Conservation (phyloP, 768 basidiomycete genomes). For the Psilocybe cubensis region DNA sequence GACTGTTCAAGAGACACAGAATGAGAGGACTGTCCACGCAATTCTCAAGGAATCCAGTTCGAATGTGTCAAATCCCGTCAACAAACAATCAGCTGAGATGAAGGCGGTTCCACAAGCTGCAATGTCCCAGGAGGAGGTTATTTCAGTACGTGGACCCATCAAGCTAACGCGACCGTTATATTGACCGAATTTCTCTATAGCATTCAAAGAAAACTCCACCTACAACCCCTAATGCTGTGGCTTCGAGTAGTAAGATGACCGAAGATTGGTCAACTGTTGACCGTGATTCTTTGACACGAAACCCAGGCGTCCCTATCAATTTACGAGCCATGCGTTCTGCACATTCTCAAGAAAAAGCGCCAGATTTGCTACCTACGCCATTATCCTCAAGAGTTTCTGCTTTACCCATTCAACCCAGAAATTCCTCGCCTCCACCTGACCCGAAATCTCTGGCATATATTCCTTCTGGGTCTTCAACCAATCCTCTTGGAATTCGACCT, state of each 20-base stretch:
- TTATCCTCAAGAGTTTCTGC: not conserved
- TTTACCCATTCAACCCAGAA: not conserved
- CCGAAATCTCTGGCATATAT: conserved; percentile 41
- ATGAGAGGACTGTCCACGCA: no score
- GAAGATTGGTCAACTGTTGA: not conserved
- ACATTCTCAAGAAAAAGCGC: conserved; percentile 6
- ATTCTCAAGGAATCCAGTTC: no score
- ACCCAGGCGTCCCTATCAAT: not conserved
- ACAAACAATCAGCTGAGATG: not conserved
- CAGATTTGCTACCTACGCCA: not conserved
- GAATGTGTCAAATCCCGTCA: no score
- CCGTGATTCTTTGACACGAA: conserved; percentile 5
- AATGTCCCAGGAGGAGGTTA: conserved; percentile 8
- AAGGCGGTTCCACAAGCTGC: not conserved
- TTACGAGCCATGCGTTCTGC: conserved; percentile 9
- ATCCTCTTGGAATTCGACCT: conserved; percentile 60
- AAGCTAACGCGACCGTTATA: not conserved
- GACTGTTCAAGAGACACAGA: no score
- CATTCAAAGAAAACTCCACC: not conserved
- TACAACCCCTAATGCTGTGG: conserved; percentile 30
- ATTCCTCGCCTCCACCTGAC: conserved; percentile 35
- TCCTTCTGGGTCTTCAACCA: conserved; percentile 44
- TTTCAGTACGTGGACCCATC: conserved; percentile 1
- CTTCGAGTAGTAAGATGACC: conserved; percentile 38
- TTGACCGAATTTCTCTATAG: not conserved